Conservation (phyloP, 2,329 filamentous ascomycete species). For the Ophiostoma sp. region DNA sequence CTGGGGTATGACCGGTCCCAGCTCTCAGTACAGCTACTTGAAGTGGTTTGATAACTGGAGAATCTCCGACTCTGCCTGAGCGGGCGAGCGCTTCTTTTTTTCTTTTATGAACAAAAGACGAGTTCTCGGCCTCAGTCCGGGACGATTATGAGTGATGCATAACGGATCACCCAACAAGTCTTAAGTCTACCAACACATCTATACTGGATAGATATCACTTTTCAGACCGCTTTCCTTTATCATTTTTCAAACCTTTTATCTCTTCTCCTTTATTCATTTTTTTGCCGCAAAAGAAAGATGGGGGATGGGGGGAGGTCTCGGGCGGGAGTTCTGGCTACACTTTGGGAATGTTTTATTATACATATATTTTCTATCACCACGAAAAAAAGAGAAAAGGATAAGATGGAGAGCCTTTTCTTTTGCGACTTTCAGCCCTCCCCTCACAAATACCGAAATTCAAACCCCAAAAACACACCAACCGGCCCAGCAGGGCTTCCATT, state of each 20-base stretch:
- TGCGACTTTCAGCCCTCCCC: background rate
- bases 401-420: slow-evolving; percentile 3
- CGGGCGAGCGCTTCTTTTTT: background rate
- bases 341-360: slow-evolving; percentile 23
- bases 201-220: slow-evolving; percentile 19
- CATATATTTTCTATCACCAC: slow-evolving; percentile 14
- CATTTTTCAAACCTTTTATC: background rate
- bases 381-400: background rate
- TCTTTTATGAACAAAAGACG: background rate
- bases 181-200: background rate
- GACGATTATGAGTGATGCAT: background rate
- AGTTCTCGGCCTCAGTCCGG: background rate
- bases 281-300: slow-evolving; percentile 16
- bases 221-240: slow-evolving; percentile 2
- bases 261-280: background rate
- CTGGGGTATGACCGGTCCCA: slow-evolving; percentile 88
- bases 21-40: slow-evolving; percentile 80
- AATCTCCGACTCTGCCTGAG: slow-evolving; percentile 54
- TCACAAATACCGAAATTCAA: slow-evolving; percentile 15
- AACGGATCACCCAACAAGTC: slow-evolving; percentile 4
- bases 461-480: slow-evolving; percentile 11
- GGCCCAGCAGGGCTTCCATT: slow-evolving; percentile 5
- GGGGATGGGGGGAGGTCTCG: slow-evolving; percentile 4
- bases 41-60: slow-evolving; percentile 91
- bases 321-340: slow-evolving; percentile 28